These are phyloP conservation scores for Metschnikowia amazonensis DNA, from an alignment of 805 yeast genomes.

Conservation along the genomic window DNA sequence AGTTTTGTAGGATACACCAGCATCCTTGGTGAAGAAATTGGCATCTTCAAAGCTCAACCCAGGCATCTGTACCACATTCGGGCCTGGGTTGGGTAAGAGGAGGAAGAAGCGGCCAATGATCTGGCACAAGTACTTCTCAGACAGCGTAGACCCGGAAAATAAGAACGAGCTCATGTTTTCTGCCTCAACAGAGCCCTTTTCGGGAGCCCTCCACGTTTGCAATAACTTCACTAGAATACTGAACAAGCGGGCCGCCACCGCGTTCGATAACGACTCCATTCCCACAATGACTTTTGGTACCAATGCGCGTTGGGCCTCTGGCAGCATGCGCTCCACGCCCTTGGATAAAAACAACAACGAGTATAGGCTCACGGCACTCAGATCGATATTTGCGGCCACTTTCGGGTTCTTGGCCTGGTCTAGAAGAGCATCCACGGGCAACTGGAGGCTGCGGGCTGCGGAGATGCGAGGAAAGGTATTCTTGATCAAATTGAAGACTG, in stretches of 20 bases:
- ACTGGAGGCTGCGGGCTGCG: conserved; percentile 47
- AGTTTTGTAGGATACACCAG: conserved; percentile 57
- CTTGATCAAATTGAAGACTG: conserved; percentile 63
- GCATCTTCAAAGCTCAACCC: conserved; percentile 60
- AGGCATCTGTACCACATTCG: conserved; percentile 43
- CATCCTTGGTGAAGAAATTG: conserved; percentile 61
- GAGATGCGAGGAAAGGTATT: conserved; percentile 65
- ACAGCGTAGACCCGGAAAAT: conserved; percentile 42
- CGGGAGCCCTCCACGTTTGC: conserved; percentile 45
- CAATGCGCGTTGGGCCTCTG: conserved; percentile 34
- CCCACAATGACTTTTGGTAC: conserved; percentile 47
- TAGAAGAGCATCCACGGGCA: conserved; percentile 64
- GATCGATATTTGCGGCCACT: conserved; percentile 40
- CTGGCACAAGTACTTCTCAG: conserved; percentile 37
- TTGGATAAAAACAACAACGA: conserved; percentile 63
- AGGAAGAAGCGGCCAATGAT: conserved; percentile 56
- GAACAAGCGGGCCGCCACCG: conserved; percentile 56
- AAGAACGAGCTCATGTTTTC: conserved; percentile 31
- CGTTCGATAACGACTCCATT: conserved; percentile 36
- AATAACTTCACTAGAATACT: conserved; percentile 56
- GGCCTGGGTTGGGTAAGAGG: conserved; percentile 40
- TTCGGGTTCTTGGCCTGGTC: conserved; percentile 59
- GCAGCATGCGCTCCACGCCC: conserved; percentile 55
- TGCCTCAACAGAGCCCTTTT: conserved; percentile 43
- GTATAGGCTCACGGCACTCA: conserved; percentile 54